Evolutionary conservation across 1,139 yeast species (phyloP), one percentile per base, ranked within the genome.

Genomic region (Schwanniomyces etchellsii): DNA sequence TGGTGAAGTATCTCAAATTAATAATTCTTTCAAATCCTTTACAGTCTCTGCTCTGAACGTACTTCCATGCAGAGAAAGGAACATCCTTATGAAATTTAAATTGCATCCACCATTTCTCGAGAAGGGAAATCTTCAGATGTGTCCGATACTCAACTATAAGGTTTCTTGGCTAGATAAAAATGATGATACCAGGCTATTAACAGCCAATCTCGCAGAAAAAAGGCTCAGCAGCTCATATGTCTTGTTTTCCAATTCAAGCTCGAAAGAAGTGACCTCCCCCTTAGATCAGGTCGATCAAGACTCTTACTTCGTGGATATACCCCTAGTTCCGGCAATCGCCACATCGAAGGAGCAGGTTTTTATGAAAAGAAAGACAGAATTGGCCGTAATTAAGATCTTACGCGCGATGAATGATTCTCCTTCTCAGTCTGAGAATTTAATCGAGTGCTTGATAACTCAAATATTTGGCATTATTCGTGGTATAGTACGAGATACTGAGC

Each of bases 351-450:
- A 64, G 37, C 52, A 54, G 2, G 33, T 48, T 1, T 52, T 49
- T 35, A 53, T 58, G 2, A 52, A 55, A 37, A 47, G 64, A 26
- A 55, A 55, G 30, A 52, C 60, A 4, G 70, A 64, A 35, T 7
- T 7, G n/a, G n/a, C 7, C 9, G 21, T 7, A 18, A 7, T 18
- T 7, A 7, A 7, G 7, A 18, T 18, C 7, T 7, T 7, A n/a
- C 7, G n/a, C 7, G 21, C 7, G 21, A 18, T 18, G 9, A 18
- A 18, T 18, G 7, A 7, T n/a, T 18, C n/a, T n/a, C 7, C n/a
- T 7, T 18, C 21, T 7, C 7, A n/a, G 9, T n/a, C 7, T n/a
- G 7, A 7, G n/a, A 18, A 18, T 7, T 18, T 18, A 18, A 18
- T 18, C 9, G 21, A 18, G 7, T 18, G 21, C n/a, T n/a, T n/a